These are phyloP conservation scores for Wickerhamomyces sp. DNA, from an alignment of 1,139 yeast species.

Conservation along the genomic window DNA sequence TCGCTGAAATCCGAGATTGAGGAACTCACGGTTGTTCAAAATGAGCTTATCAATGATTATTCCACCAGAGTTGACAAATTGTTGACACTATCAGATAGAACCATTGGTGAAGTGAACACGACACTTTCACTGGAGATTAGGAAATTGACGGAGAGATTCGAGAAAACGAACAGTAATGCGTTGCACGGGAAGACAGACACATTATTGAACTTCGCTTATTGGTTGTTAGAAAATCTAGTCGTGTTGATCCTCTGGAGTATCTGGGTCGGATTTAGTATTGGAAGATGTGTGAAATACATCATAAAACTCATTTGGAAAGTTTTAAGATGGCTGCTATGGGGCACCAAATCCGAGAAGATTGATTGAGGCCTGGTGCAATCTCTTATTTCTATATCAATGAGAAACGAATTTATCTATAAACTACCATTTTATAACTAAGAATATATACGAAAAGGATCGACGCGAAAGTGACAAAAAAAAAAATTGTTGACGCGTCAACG, in stretches of 20 bases:
- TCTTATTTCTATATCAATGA: too few species aligned
- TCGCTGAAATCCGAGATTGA: constrained; percentile 12
- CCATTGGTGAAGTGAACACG: constrained; percentile 79
- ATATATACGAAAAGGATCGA: too few species aligned
- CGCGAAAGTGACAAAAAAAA: too few species aligned
- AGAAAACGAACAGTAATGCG: constrained; percentile 37
- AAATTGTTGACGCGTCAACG: too few species aligned
- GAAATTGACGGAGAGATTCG: constrained; percentile 64
- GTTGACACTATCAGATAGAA: constrained; percentile 66
- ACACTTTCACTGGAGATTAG: constrained; percentile 69
- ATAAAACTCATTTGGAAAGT: constrained; percentile 34
- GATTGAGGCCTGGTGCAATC: too few species aligned
- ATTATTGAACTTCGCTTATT: constrained; percentile 18
- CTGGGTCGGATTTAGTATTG: constrained; percentile 66
- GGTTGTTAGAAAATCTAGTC: constrained; percentile 47
- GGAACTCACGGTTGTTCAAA: constrained; percentile 23
- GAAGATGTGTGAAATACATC: constrained; percentile 35
- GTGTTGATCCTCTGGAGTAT: constrained; percentile 59
- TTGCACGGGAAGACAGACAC: constrained; percentile 15
- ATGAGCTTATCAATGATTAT: constrained; percentile 31
- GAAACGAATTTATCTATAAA: too few species aligned
- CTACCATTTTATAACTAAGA: too few species aligned
- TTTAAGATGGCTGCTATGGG: constrained; percentile 39
- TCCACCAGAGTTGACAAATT: constrained; percentile 55
- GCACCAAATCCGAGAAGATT: too few species aligned